Evolutionary conservation across 805 yeast species (phyloP).

Genomic region (Monosporozyma yasuniensis): DNA sequence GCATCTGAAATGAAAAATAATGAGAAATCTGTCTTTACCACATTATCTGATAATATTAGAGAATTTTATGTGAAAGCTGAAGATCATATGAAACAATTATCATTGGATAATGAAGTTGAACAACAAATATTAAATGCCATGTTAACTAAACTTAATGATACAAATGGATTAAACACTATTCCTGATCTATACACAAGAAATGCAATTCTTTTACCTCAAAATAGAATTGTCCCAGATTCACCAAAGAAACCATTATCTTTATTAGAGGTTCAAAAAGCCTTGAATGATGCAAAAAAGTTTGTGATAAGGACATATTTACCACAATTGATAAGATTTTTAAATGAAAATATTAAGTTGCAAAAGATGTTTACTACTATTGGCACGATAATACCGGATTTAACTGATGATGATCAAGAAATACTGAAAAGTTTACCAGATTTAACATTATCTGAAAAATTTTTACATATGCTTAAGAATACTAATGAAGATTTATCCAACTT

Average conservation of each 20-base stretch:
- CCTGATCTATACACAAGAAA: conserved; percentile 36
- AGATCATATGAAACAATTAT: conserved; percentile 29
- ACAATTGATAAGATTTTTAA: conserved; percentile 20
- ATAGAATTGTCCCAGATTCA: conserved; percentile 22
- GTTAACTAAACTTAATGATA: conserved; percentile 29
- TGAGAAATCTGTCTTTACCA: conserved; percentile 41
- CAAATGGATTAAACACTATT: conserved; percentile 32
- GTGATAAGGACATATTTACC: conserved; percentile 29
- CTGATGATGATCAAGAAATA: conserved; percentile 1
- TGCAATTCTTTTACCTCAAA: conserved; percentile 21
- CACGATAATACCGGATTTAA: conserved; percentile 2
- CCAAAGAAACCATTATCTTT: conserved; percentile 31
- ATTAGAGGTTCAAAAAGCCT: conserved; percentile 27
- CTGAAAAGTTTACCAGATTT: conserved; percentile 15
- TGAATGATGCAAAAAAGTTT: conserved; percentile 26
- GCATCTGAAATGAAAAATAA: conserved; percentile 40
- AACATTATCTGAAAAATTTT: conserved; percentile 2
- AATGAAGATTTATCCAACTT: background rate
- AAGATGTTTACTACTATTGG: conserved; percentile 9
- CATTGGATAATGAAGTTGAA: conserved; percentile 22
- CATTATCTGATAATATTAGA: conserved; percentile 41
- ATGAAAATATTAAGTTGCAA: conserved; percentile 14
- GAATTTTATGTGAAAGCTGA: conserved; percentile 34
- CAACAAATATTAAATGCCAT: conserved; percentile 26
- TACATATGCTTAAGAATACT: background rate